Percentiles rank a stretch among this genome's conserved stretches.
Conservation (phyloP, 805 yeast genomes). For the Tetrapisispora arboricola region DNA sequence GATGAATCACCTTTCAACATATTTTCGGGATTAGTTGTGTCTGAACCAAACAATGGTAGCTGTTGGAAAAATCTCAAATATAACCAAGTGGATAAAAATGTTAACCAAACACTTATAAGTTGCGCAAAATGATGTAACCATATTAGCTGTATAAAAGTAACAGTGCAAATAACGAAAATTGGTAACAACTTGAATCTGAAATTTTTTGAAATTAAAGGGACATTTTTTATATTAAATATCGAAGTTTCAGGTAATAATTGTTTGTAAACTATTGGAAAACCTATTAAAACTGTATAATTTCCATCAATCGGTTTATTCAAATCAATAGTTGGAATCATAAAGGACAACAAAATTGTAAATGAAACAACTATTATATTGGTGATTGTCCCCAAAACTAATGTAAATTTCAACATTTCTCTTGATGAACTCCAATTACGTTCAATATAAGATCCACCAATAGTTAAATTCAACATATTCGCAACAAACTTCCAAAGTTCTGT, state of each 20-base stretch:
- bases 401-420: constrained; percentile 40
- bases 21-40: constrained; percentile 24
- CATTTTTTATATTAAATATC: constrained; percentile 41
- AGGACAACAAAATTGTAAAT: constrained; percentile 18
- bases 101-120: constrained; percentile 41
- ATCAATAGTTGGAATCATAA: constrained; percentile 19
- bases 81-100: constrained; percentile 61
- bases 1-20: constrained; percentile 71
- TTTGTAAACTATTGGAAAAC: constrained; percentile 53
- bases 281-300: constrained; percentile 44
- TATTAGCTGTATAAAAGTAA: constrained; percentile 25
- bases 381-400: constrained; percentile 37
- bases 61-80: constrained; percentile 71
- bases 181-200: constrained; percentile 58
- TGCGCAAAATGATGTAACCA: constrained; percentile 37
- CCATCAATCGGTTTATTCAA: constrained; percentile 42
- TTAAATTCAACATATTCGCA: constrained; percentile 38
- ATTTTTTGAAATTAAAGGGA: constrained; percentile 28
- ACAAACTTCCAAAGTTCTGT: constrained; percentile 37
- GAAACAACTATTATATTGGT: constrained; percentile 42
- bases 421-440: constrained; percentile 55
- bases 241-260: constrained; percentile 55
- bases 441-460: constrained; percentile 53
- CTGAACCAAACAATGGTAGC: constrained; percentile 21
- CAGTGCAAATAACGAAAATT: constrained; percentile 30